phyloP scores from a whole-genome alignment of 805 yeast genomes.

The Candida morakotiae region DNA sequence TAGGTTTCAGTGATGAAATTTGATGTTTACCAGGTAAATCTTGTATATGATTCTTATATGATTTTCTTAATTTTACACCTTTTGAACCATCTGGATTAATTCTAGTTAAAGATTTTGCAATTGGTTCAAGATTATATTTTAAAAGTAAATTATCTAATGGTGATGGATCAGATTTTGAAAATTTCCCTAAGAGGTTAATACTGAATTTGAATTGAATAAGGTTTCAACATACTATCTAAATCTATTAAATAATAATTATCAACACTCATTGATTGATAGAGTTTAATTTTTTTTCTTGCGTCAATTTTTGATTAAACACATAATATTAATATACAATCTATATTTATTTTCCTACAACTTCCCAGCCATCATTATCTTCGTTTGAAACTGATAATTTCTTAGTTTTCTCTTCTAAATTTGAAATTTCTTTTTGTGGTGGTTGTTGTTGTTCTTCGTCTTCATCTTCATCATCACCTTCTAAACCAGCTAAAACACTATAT shows the following conservation, averaged over 20 bases:
- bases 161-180: slow-evolving; percentile 48
- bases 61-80: slow-evolving; percentile 89
- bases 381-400: slow-evolving; percentile 22
- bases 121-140: slow-evolving; percentile 59
- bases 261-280: background rate
- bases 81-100: slow-evolving; percentile 83
- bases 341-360: slow-evolving; percentile 30
- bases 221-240: slow-evolving; percentile 1
- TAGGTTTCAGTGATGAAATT: slow-evolving; percentile 36
- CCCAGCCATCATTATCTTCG: slow-evolving; percentile 29
- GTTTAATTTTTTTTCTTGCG: background rate
- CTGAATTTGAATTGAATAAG: background rate
- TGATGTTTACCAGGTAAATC: slow-evolving; percentile 80
- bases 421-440: slow-evolving; percentile 8
- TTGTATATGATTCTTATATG: slow-evolving; percentile 87
- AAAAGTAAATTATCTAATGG: slow-evolving; percentile 68
- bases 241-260: slow-evolving; percentile 5
- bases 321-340: background rate
- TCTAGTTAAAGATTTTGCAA: slow-evolving; percentile 82
- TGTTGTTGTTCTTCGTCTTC: slow-evolving; percentile 16
- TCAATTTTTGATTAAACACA: background rate
- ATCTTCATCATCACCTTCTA: slow-evolving; percentile 28
- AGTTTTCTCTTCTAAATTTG: slow-evolving; percentile 22
- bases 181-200: background rate
- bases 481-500: slow-evolving; percentile 29